These are phyloP conservation scores for Pichia terricola DNA, from an alignment of 1,139 yeast species.

Conservation along the genomic window DNA sequence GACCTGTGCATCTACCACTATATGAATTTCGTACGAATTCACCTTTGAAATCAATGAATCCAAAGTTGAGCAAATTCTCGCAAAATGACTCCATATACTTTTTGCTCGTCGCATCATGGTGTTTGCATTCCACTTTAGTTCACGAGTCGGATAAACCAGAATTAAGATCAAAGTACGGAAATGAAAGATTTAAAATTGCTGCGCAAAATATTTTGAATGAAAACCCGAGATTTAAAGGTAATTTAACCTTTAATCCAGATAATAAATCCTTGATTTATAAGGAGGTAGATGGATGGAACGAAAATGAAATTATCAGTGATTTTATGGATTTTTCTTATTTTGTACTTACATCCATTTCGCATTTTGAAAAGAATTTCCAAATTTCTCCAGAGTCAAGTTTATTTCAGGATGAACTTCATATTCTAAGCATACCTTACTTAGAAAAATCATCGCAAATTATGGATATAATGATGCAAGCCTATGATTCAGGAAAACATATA, in stretches of 20 bases:
- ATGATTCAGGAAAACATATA: slow-evolving; percentile 48
- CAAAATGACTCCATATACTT: slow-evolving; percentile 22
- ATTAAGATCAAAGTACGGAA: slow-evolving; percentile 47
- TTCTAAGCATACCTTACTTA: slow-evolving; percentile 44
- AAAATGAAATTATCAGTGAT: too few species aligned
- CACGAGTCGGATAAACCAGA: slow-evolving; percentile 71
- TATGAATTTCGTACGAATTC: slow-evolving; percentile 30
- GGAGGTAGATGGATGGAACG: slow-evolving; percentile 9
- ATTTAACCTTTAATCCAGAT: not conserved
- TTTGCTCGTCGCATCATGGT: slow-evolving; percentile 78
- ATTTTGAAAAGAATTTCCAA: slow-evolving; percentile 57
- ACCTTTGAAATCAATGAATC: slow-evolving; percentile 1
- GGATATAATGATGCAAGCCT: slow-evolving; percentile 51
- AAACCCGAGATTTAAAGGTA: slow-evolving; percentile 45
- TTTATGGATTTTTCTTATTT: slow-evolving; percentile 46
- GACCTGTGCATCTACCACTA: slow-evolving; percentile 37
- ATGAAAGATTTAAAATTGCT: slow-evolving; percentile 60
- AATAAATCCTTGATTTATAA: slow-evolving; percentile 1
- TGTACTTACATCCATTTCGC: slow-evolving; percentile 50
- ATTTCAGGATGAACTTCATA: slow-evolving; percentile 38
- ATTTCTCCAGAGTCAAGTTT: slow-evolving; percentile 67
- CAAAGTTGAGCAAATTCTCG: not conserved
- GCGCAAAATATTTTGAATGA: slow-evolving; percentile 44
- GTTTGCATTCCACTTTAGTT: slow-evolving; percentile 75
- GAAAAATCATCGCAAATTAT: slow-evolving; percentile 30